Evolutionary conservation across 2,329 filamentous ascomycete genomes (phyloP).

Genomic region (Neoarthrinium moseri): DNA sequence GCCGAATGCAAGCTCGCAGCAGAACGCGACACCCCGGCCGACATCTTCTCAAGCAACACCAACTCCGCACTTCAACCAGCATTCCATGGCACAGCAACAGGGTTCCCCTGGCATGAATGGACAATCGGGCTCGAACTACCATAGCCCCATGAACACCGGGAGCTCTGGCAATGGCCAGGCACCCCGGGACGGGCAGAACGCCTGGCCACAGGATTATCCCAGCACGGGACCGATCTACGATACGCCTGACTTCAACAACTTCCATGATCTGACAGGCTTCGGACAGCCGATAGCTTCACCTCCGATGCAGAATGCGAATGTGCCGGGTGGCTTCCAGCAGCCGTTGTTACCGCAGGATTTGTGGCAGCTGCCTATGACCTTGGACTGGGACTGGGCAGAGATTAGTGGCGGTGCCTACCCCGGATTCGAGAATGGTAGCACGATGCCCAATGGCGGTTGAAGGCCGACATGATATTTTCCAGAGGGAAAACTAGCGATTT

Average conservation of each 20-base stretch:
- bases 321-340: slow-evolving; percentile 65
- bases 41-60: slow-evolving; percentile 24
- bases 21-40: slow-evolving; percentile 20
- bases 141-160: slow-evolving; percentile 38
- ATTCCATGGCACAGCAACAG: slow-evolving; percentile 17
- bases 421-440: slow-evolving; percentile 60
- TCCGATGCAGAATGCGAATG: slow-evolving; percentile 31
- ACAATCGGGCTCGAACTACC: slow-evolving; percentile 28
- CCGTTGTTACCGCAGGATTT: slow-evolving; percentile 90
- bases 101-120: slow-evolving; percentile 24
- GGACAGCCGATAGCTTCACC: slow-evolving; percentile 30
- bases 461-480: too few relatives aligned
- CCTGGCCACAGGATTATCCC: slow-evolving; percentile 47
- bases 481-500: too few relatives aligned
- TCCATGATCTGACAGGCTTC: slow-evolving; percentile 46
- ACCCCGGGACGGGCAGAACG: slow-evolving; percentile 41
- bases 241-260: slow-evolving; percentile 41
- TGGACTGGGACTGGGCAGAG: slow-evolving; percentile 83
- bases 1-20: slow-evolving; percentile 19
- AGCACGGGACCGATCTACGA: slow-evolving; percentile 27
- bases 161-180: slow-evolving; percentile 39
- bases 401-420: slow-evolving; percentile 66
- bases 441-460: slow-evolving; percentile 12
- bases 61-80: slow-evolving; percentile 28
- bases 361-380: slow-evolving; percentile 93